Conservation (phyloP, 371 early-diverging fungal genomes). For the Nosema muscidifuracis region DNA sequence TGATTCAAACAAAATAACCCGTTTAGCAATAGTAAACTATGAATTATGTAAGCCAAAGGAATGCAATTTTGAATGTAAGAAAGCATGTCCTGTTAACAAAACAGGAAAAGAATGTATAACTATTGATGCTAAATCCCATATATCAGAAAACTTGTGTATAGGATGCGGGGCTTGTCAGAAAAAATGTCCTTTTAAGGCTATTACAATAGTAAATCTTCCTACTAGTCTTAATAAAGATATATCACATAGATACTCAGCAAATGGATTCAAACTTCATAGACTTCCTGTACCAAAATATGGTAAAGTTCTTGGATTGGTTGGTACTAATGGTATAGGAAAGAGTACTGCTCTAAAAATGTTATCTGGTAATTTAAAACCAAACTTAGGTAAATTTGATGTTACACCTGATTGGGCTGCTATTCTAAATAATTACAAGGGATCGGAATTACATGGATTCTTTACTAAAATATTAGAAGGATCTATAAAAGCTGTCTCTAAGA, state of each 20-base stretch:
- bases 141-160: constrained; percentile 93
- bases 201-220: constrained; percentile 93
- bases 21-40: constrained; percentile 85
- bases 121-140: constrained; percentile 67
- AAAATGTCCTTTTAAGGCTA: constrained; percentile 97
- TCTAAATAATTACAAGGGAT: constrained; percentile 88
- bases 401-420: constrained; percentile 93
- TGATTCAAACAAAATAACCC: constrained; percentile 68
- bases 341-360: constrained; percentile 92
- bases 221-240: constrained; percentile 87
- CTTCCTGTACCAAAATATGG: constrained; percentile 91
- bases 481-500: constrained; percentile 75
- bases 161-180: constrained; percentile 98
- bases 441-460: constrained; percentile 96
- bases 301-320: constrained; percentile 93
- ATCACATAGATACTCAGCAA: constrained; percentile 91
- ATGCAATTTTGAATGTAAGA: constrained; percentile 93
- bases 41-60: constrained; percentile 99
- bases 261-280: constrained; percentile 97
- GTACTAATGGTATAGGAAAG: constrained; percentile 96
- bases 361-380: constrained; percentile 91
- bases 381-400: constrained; percentile 72
- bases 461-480: constrained; percentile 76
- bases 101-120: constrained; percentile 66
- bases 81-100: constrained; percentile 74